Base-by-base conservation (phyloP, 352 stramenopile genomes). In the Globisporangium camurandrum region DNA sequence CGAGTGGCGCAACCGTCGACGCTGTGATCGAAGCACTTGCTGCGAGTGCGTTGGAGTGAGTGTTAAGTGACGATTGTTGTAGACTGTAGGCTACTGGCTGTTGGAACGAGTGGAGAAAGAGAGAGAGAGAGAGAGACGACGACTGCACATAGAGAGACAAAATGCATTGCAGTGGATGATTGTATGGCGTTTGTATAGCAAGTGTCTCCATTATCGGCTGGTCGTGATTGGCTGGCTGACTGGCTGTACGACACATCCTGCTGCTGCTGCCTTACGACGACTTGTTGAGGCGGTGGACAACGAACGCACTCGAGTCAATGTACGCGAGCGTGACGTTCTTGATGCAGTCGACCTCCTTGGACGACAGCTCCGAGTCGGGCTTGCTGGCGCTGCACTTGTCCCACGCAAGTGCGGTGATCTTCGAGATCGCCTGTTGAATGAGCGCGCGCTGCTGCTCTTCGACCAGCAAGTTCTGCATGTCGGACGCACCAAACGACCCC, bases 361-460 rank as follows among this genome's bases (percentile, higher is more conserved):
- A 88, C 49, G 76, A 84, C 37, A 95, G 80, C 57, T 88, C 76
- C 51, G 70, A 70, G 62, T 93, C 84, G 30, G 83, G 81, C 59
- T 89, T 92, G 66, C 59, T 76, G 46, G 75, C 79, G 61, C 79
- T 91, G 62, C 85, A 95, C 61, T 91, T 95, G 62, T 94, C 84
- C 83, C 83, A 95, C 28, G 83, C 86, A 47, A 94, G 75, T 19
- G 82, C 77, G 47, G 85, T 91, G 62, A 95, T 91, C 76, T 94
- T 95, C 51, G 79, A 82, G 49, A 95, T 79, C 43, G 84, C 83
- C 59, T 92, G 77, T 59, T 93, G 85, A 52, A 95, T 88, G 31
- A 93, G 48, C 45, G 78, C 82, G 52, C 82, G 83, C 65, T 92
- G 79, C 67, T 95, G 85, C 65, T 95, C 85, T 59, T 92, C 80